Percentiles rank a stretch among this genome's conserved stretches.
Conservation (phyloP, 805 yeast genomes). For the Kregervanrija pseudodelftensis region DNA sequence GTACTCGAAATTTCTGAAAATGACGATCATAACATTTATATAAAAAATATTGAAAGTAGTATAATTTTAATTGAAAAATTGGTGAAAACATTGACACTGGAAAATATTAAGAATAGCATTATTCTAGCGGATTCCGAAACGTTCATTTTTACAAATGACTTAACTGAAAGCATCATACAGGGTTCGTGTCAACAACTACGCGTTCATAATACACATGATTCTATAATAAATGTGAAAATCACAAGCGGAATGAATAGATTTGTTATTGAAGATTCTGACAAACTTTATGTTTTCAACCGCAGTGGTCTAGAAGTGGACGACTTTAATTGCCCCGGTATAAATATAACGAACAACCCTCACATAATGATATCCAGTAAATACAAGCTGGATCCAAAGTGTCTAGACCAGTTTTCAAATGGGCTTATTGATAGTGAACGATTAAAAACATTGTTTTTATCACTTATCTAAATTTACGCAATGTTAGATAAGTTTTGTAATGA, state of each 20-base stretch:
- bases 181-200: constrained; percentile 23
- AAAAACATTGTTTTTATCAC: no score
- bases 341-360: no score
- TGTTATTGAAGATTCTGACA: constrained; percentile 20
- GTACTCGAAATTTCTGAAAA: background rate
- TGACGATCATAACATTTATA: constrained; percentile 4
- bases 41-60: constrained; percentile 8
- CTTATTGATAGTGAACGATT: no score
- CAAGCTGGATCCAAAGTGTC: no score
- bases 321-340: constrained; percentile 17
- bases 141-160: constrained; percentile 14
- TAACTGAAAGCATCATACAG: constrained; percentile 9
- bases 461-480: no score
- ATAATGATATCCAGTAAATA: no score
- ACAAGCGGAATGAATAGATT: constrained; percentile 12
- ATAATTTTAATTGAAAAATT: constrained; percentile 6
- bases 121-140: constrained; percentile 14
- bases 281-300: constrained; percentile 9
- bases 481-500: no score
- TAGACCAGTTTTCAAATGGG: no score
- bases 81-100: constrained; percentile 17
- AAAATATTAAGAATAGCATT: constrained; percentile 10
- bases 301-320: constrained; percentile 20
- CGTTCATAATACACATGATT: constrained; percentile 13
- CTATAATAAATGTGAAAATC: constrained; percentile 11